A percentile compares a stretch with the other conserved stretches of the same genome.
Evolutionary conservation across 2,329 filamentous ascomycete genomes (phyloP).

Genomic region (Teratosphaeria nubilosa): DNA sequence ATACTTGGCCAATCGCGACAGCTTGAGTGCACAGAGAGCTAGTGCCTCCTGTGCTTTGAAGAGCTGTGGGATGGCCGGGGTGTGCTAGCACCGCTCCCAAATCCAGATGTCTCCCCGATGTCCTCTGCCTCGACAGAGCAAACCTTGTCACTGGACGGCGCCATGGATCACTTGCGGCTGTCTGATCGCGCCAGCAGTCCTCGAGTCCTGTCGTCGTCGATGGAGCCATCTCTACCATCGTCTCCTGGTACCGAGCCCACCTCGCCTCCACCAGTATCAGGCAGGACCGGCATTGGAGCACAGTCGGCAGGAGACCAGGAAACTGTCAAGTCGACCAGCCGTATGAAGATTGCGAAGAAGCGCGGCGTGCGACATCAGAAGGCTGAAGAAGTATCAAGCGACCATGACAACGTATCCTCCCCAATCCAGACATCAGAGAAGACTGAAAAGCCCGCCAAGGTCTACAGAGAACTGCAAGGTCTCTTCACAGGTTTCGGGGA

Average conservation of each 20-base stretch:
- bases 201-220: not conserved
- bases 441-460: not conserved
- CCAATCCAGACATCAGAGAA: not conserved
- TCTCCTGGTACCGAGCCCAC: not conserved
- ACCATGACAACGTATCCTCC: not conserved
- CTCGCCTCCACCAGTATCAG: not conserved
- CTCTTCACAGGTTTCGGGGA: conserved; percentile 3
- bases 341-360: not conserved
- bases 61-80: conserved; percentile 6
- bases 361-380: not conserved
- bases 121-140: not conserved
- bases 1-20: not conserved
- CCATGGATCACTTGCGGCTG: not conserved
- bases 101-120: not conserved
- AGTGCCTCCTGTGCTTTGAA: conserved; percentile 8
- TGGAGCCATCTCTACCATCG: not conserved
- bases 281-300: not conserved
- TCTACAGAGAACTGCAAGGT: not conserved
- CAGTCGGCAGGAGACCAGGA: not conserved
- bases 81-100: conserved; percentile 2
- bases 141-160: not conserved
- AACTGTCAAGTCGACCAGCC: not conserved
- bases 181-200: not conserved
- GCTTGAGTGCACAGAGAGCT: not conserved
- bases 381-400: not conserved